phyloP scores from a whole-genome alignment of 768 basidiomycete species.

The Russula vinacea region DNA sequence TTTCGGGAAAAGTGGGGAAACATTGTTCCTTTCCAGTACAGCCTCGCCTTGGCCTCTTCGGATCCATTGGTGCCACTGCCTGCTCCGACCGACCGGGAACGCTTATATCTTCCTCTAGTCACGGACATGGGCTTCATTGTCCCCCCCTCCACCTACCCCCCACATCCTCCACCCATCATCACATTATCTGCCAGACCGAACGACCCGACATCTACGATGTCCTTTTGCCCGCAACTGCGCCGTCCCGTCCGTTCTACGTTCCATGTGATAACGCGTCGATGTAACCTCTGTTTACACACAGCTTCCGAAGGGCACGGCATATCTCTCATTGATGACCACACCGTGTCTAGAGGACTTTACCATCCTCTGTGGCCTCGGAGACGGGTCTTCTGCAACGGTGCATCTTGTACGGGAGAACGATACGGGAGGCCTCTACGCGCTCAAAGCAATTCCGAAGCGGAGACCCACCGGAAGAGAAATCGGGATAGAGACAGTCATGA shows the following conservation, averaged over 20 bases:
- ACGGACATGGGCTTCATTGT: not conserved
- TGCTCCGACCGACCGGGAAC: not conserved
- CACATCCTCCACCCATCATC: not conserved
- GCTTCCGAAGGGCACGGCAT: constrained; percentile 16
- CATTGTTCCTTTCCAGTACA: constrained; percentile 5
- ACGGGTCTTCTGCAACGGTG: constrained; percentile 21
- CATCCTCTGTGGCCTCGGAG: constrained; percentile 17
- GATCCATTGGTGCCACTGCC: constrained; percentile 9
- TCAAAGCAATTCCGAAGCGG: constrained; percentile 23
- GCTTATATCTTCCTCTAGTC: constrained; percentile 10
- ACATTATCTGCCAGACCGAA: not conserved
- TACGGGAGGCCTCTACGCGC: constrained; percentile 21
- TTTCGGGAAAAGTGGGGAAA: constrained; percentile 3
- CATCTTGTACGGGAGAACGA: constrained; percentile 22
- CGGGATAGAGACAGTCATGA: constrained; percentile 8
- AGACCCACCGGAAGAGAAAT: constrained; percentile 8
- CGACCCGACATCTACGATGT: not conserved
- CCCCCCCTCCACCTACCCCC: not conserved
- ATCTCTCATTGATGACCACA: constrained; percentile 15
- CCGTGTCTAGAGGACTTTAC: constrained; percentile 23
- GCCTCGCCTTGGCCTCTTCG: constrained; percentile 12
- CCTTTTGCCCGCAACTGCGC: not conserved
- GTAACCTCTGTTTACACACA: constrained; percentile 5
- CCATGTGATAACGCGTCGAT: not conserved
- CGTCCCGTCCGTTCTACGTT: not conserved